A percentile compares a stretch with the other conserved stretches of the same genome.
These are phyloP conservation scores for Linanthus parryae DNA, from an alignment of 148 eudicot genomes.

Conservation along the genomic window DNA sequence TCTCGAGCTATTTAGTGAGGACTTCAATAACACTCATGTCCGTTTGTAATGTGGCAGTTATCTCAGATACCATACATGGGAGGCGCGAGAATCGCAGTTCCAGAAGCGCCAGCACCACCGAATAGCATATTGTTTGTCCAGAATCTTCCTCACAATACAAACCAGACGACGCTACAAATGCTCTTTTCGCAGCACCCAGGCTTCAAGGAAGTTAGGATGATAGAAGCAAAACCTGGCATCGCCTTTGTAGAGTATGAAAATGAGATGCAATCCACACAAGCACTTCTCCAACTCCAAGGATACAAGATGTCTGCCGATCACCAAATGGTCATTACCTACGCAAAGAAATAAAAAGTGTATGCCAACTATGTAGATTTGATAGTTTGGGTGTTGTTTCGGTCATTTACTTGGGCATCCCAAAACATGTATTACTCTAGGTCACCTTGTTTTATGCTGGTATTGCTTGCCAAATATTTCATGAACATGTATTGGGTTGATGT, in stretches of 20 bases:
- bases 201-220: constrained; percentile 93
- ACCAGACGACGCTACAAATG: constrained; percentile 77
- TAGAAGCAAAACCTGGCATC: constrained; percentile 93
- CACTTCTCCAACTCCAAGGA: constrained; percentile 80
- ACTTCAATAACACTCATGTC: background rate
- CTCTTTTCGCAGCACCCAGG: constrained; percentile 76
- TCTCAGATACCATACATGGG: constrained; percentile 74
- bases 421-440: too few relatives aligned
- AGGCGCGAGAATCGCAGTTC: constrained; percentile 52
- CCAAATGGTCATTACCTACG: constrained; percentile 80
- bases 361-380: too few relatives aligned
- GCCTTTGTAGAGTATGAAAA: constrained; percentile 87
- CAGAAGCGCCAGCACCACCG: constrained; percentile 87
- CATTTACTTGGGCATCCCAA: background rate
- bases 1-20: too few relatives aligned
- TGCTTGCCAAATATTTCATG: too few relatives aligned
- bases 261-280: constrained; percentile 72
- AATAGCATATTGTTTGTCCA: constrained; percentile 80
- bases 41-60: constrained; percentile 39
- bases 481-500: too few relatives aligned
- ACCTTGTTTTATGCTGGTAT: too few relatives aligned
- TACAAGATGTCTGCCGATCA: constrained; percentile 64
- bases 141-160: constrained; percentile 85
- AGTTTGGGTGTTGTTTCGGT: background rate
- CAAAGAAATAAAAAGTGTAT: constrained; percentile 81